A percentile compares a stretch with the other conserved stretches of the same genome.
phyloP scores from a whole-genome alignment of 179 eudicot genomes.

The Spergularia azorica region DNA sequence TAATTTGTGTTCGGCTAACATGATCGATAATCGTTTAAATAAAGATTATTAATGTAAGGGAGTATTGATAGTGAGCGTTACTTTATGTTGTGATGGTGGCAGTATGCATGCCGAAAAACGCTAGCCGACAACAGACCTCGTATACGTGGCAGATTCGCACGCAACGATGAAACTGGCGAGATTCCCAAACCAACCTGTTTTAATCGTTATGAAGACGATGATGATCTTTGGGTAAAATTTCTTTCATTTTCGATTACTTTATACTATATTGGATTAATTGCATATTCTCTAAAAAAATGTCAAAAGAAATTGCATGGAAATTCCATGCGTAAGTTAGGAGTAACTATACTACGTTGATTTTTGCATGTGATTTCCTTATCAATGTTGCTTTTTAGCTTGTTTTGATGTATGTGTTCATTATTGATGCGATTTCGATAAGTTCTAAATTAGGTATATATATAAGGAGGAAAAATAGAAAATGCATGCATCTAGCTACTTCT shows the following conservation, averaged over 20 bases:
- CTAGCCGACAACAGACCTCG: constrained; percentile 92
- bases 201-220: constrained; percentile 60
- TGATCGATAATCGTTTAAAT: not conserved
- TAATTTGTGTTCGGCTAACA: too few species aligned
- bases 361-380: constrained; percentile 19
- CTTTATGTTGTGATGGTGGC: constrained; percentile 6
- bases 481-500: constrained; percentile 6
- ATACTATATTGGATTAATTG: not conserved
- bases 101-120: constrained; percentile 97
- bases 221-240: constrained; percentile 69
- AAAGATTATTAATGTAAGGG: not conserved
- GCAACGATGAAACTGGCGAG: constrained; percentile 79
- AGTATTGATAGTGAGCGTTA: not conserved
- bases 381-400: not conserved
- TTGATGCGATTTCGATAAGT: constrained; percentile 15
- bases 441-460: not conserved
- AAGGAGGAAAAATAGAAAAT: not conserved
- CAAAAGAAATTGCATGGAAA: not conserved
- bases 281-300: not conserved
- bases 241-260: not conserved
- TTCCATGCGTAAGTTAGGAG: not conserved
- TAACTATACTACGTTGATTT: not conserved
- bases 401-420: not conserved
- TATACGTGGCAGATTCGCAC: constrained; percentile 95
- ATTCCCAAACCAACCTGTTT: constrained; percentile 52